These are phyloP conservation scores for Tolypocladium nubicola DNA, from an alignment of 2,329 filamentous ascomycete genomes.

Conservation along the genomic window DNA sequence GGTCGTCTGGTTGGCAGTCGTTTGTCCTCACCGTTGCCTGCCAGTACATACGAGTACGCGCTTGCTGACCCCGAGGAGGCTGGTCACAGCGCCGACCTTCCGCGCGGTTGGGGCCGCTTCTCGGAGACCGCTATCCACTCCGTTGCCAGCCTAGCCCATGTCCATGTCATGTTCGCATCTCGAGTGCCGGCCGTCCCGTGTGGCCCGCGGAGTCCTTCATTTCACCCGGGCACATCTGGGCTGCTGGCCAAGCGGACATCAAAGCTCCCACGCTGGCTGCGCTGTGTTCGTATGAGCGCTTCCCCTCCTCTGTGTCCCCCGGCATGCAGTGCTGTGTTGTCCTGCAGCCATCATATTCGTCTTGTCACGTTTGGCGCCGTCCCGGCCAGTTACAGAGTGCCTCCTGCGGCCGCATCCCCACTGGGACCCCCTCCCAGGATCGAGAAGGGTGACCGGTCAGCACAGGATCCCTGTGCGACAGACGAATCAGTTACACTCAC, in stretches of 20 bases:
- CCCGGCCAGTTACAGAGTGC: constrained; percentile 25
- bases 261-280: neutral
- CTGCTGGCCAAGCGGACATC: neutral
- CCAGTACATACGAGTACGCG: too few relatives aligned
- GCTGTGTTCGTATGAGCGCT: neutral
- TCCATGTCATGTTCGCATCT: neutral
- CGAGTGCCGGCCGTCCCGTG: neutral
- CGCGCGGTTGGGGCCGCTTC: neutral
- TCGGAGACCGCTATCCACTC: neutral
- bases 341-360: constrained; percentile 32
- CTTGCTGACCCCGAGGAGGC: neutral
- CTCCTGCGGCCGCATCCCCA: constrained; percentile 22
- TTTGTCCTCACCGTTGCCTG: neutral
- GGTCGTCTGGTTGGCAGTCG: neutral
- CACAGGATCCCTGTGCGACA: constrained; percentile 19
- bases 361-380: constrained; percentile 20
- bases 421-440: constrained; percentile 19
- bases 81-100: neutral
- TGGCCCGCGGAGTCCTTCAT: neutral
- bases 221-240: neutral
- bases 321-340: constrained; percentile 32
- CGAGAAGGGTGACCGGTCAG: constrained; percentile 29
- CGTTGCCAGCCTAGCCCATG: neutral
- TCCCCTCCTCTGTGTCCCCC: neutral
- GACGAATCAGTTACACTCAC: constrained; percentile 25